Evolutionary conservation across 2,329 filamentous ascomycete species (phyloP).

Genomic region (Aureobasidium melanogenum): DNA sequence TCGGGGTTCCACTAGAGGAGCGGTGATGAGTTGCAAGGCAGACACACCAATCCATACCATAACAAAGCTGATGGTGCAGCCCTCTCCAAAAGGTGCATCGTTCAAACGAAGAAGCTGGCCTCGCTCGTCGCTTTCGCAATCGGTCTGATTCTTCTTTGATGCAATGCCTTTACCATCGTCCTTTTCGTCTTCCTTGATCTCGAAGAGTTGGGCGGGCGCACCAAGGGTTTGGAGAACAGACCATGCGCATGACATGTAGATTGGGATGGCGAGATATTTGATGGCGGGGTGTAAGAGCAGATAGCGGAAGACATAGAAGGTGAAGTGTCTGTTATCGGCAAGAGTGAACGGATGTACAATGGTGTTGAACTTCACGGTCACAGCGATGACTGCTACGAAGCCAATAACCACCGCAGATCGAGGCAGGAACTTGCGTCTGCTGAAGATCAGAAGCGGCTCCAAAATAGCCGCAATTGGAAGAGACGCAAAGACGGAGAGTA

Average conservation of each 20-base stretch:
- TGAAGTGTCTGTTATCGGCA: constrained; percentile 93
- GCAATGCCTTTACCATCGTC: not conserved
- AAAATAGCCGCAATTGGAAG: constrained; percentile 20
- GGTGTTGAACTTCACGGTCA: constrained; percentile 69
- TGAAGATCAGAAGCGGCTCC: constrained; percentile 27
- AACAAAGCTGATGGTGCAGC: constrained; percentile 40
- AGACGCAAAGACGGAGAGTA: constrained; percentile 18
- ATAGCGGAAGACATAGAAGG: constrained; percentile 90
- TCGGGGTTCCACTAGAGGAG: constrained; percentile 85
- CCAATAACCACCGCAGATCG: constrained; percentile 28
- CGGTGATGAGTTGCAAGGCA: constrained; percentile 69
- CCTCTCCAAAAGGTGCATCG: constrained; percentile 12
- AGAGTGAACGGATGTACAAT: constrained; percentile 92
- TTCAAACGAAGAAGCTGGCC: constrained; percentile 11
- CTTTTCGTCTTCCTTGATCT: constrained; percentile 12
- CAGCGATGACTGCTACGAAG: constrained; percentile 35
- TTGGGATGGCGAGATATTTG: constrained; percentile 57
- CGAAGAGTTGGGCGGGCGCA: constrained; percentile 23
- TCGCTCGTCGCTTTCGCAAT: not conserved
- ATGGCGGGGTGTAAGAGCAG: constrained; percentile 51
- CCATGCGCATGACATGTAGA: constrained; percentile 66
- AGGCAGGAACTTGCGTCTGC: constrained; percentile 27
- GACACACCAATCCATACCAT: constrained; percentile 61
- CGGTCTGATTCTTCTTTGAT: not conserved
- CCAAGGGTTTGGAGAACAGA: constrained; percentile 56